These are phyloP conservation scores for Bonnemaisonia californica DNA, from an alignment of 31 red algal species.

Conservation along the genomic window DNA sequence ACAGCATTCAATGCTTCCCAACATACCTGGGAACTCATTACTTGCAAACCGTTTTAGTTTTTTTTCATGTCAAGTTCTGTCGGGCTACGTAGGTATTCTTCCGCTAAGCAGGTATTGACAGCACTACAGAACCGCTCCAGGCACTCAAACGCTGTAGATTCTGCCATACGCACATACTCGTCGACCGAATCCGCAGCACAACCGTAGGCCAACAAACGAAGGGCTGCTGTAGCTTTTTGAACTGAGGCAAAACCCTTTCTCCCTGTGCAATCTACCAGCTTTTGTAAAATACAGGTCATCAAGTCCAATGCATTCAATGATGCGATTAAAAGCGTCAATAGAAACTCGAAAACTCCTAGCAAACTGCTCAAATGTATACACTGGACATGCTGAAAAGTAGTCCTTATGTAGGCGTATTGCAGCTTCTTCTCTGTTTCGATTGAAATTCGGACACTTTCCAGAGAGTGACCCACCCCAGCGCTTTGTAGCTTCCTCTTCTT, in stretches of 20 bases:
- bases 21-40: too few species aligned
- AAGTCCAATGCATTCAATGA: not conserved
- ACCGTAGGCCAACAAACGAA: conserved; percentile 34
- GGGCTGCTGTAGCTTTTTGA: conserved; percentile 24
- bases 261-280: conserved; percentile 28
- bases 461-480: too few species aligned
- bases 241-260: not conserved
- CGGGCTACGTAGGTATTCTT: too few species aligned
- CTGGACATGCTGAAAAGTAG: conserved; percentile 11
- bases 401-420: conserved; percentile 6
- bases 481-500: too few species aligned
- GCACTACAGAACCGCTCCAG: conserved; percentile 5
- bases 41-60: too few species aligned
- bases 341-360: conserved; percentile 3
- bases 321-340: not conserved
- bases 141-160: conserved; percentile 32
- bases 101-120: not conserved
- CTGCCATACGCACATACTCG: conserved; percentile 33
- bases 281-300: conserved; percentile 26
- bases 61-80: too few species aligned
- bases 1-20: too few species aligned
- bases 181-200: conserved; percentile 21
- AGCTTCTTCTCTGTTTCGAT: too few species aligned
- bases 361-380: conserved; percentile 6
- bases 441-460: too few species aligned